Conservation (phyloP, 2,329 filamentous ascomycete species). For the Ascochyta rabiei region DNA sequence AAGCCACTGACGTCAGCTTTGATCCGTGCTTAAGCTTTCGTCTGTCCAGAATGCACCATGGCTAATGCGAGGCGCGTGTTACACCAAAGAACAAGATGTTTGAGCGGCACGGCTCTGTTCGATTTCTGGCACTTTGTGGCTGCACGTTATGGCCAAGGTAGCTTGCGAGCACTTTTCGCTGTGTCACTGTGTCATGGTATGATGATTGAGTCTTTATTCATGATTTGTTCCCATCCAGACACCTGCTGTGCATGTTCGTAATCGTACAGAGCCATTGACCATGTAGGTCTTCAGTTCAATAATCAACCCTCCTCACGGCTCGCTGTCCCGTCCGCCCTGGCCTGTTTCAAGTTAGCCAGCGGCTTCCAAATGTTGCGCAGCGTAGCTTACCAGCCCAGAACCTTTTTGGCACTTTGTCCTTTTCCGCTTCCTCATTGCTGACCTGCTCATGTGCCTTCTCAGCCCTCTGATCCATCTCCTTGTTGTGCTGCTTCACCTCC, state of each 20-base stretch:
- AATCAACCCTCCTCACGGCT: slow-evolving; percentile 21
- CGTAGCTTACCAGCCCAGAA: slow-evolving; percentile 49
- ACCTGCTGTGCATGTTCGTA: background rate
- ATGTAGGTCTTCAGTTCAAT: background rate
- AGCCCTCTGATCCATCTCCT: slow-evolving; percentile 51
- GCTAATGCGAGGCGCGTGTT: background rate
- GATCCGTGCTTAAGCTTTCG: slow-evolving; percentile 22
- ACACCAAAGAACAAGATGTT: slow-evolving; percentile 4
- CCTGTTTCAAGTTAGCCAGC: slow-evolving; percentile 26
- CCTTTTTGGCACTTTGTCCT: slow-evolving; percentile 49
- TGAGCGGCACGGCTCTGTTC: background rate
- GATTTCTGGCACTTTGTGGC: background rate
- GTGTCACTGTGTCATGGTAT: too few species aligned
- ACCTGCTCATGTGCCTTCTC: slow-evolving; percentile 50
- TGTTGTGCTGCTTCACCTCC: slow-evolving; percentile 53
- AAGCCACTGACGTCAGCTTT: slow-evolving; percentile 24
- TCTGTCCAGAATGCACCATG: slow-evolving; percentile 7
- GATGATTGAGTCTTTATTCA: background rate
- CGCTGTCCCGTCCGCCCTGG: slow-evolving; percentile 33
- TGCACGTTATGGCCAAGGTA: background rate
- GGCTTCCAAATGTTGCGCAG: background rate
- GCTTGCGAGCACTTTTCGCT: background rate
- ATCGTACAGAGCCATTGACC: background rate
- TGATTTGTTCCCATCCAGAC: background rate
- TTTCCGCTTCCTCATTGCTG: slow-evolving; percentile 44